Evolutionary conservation across 1,284 basidiomycete species (phyloP).

Genomic region (Ceratorhiza oryzae-sativae): DNA sequence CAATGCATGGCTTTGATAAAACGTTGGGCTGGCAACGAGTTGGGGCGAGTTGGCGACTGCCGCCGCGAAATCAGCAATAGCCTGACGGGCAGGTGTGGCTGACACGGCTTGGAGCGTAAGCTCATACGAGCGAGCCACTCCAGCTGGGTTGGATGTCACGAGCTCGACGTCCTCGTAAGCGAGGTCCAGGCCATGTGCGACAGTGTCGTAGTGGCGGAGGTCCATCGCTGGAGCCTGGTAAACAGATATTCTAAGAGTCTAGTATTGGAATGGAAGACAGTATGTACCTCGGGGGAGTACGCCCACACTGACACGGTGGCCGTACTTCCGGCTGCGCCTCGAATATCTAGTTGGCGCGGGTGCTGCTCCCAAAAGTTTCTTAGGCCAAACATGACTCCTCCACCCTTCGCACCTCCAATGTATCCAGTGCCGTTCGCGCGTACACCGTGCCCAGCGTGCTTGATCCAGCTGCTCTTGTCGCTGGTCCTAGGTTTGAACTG

Average conservation of each 20-base stretch:
- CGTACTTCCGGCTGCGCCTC: constrained; percentile 50
- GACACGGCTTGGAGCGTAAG: constrained; percentile 51
- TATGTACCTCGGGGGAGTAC: constrained; percentile 45
- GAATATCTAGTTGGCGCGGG: constrained; percentile 54
- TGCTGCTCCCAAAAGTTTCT: constrained; percentile 56
- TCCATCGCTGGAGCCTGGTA: constrained; percentile 54
- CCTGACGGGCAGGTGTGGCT: constrained; percentile 51
- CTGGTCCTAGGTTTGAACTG: constrained; percentile 43
- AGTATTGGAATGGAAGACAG: background rate
- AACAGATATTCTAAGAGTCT: background rate
- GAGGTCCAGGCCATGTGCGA: constrained; percentile 55
- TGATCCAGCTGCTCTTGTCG: constrained; percentile 49
- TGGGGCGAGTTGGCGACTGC: constrained; percentile 41
- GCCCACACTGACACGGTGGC: constrained; percentile 55
- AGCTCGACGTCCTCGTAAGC: constrained; percentile 57
- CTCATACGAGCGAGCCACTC: constrained; percentile 55
- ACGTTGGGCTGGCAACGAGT: constrained; percentile 24
- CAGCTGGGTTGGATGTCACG: constrained; percentile 54
- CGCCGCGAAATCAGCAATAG: constrained; percentile 49
- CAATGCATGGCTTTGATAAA: constrained; percentile 32
- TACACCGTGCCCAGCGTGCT: constrained; percentile 52
- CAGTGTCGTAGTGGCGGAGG: constrained; percentile 56
- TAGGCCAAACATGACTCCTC: constrained; percentile 54
- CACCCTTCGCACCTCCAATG: constrained; percentile 54
- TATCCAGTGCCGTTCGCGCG: constrained; percentile 54